These are phyloP conservation scores for Westerdykella aurantiaca DNA, from an alignment of 2,329 filamentous ascomycete species.

Conservation along the genomic window DNA sequence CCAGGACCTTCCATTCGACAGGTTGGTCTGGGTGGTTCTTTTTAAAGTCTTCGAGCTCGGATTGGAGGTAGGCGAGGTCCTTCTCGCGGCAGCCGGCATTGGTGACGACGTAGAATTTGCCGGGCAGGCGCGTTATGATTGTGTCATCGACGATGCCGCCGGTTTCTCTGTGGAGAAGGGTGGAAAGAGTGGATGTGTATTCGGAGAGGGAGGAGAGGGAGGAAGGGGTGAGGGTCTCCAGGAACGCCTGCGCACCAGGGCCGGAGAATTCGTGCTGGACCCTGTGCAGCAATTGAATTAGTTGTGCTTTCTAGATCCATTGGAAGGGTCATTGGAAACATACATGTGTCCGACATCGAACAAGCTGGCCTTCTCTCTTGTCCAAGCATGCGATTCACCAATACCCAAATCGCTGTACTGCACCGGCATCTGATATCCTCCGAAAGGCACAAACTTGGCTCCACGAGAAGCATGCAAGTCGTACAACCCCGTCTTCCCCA, in stretches of 20 bases:
- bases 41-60: conserved; percentile 55
- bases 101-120: conserved; percentile 82
- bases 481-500: conserved; percentile 66
- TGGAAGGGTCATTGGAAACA: conserved; percentile 11
- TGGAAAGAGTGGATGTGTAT: conserved; percentile 76
- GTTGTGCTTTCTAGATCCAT: not conserved
- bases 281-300: conserved; percentile 35
- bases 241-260: conserved; percentile 70
- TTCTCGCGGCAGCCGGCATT: conserved; percentile 91
- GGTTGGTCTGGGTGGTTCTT: conserved; percentile 38
- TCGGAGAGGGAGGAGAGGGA: conserved; percentile 58
- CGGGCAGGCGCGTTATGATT: conserved; percentile 68
- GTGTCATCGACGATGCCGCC: conserved; percentile 95
- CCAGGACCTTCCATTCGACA: conserved; percentile 64
- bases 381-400: conserved; percentile 82
- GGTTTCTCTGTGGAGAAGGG: conserved; percentile 64
- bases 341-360: conserved; percentile 98
- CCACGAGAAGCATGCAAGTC: conserved; percentile 71
- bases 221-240: conserved; percentile 78
- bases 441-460: conserved; percentile 96
- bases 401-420: conserved; percentile 76
- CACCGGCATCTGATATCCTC: conserved; percentile 86
- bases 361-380: conserved; percentile 76
- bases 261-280: conserved; percentile 80
- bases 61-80: conserved; percentile 69